Conservation (phyloP, 1,284 basidiomycete genomes). For the Megacollybia platyphylla region DNA sequence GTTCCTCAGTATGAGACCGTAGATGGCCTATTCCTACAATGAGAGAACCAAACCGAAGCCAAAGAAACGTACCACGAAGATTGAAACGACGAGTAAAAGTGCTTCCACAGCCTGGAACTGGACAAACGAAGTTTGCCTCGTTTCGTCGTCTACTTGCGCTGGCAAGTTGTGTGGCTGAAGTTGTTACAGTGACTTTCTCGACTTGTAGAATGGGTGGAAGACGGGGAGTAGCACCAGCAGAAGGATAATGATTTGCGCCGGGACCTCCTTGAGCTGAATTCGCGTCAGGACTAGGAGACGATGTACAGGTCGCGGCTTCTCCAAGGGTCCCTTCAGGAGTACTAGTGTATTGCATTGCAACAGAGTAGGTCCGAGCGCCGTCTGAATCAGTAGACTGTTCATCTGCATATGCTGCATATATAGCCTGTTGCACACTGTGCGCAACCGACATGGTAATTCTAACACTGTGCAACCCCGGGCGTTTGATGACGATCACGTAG, state of each 20-base stretch:
- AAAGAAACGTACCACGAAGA: conserved; percentile 46
- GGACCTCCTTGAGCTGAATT: conserved; percentile 15
- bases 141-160: conserved; percentile 82
- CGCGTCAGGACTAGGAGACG: conserved; percentile 14
- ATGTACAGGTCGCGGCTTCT: conserved; percentile 12
- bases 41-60: conserved; percentile 6
- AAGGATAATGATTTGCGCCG: conserved; percentile 40
- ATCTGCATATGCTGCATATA: not conserved
- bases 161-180: conserved; percentile 87
- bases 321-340: not conserved
- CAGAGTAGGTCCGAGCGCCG: not conserved
- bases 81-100: conserved; percentile 88
- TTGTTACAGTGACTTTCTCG: conserved; percentile 88
- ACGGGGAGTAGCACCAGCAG: conserved; percentile 43
- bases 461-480: too few relatives aligned
- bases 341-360: too few relatives aligned
- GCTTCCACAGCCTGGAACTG: conserved; percentile 89
- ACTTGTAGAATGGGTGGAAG: conserved; percentile 76
- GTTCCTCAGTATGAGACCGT: conserved; percentile 92
- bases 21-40: conserved; percentile 58
- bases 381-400: conserved; percentile 2
- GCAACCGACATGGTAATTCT: too few relatives aligned
- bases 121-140: conserved; percentile 85
- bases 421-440: too few relatives aligned
- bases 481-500: too few relatives aligned